Base-by-base conservation (phyloP, 306 rosid genomes). In the Cicer judaicum region DNA sequence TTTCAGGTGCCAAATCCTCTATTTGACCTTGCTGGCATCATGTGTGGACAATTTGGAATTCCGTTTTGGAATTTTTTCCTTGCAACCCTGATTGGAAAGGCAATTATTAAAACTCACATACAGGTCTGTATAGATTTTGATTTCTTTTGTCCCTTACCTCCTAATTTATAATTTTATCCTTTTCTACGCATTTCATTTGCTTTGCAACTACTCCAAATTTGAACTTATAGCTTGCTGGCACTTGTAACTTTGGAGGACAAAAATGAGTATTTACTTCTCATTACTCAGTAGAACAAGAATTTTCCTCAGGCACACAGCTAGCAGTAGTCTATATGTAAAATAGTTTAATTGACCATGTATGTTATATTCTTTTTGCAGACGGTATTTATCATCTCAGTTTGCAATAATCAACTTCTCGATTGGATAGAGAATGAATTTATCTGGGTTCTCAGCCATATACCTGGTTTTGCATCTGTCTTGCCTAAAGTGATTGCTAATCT, bases 11-110 rank as follows among this genome's bases (percentile, higher is more conserved):
- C 99, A 56, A 95, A 95, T 87, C 99, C 99, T 81, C 86, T 95
- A 63, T 95, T 95, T 82, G 99, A 92, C 89, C 91, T 95, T 65
- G 99, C 99, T 64, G 99, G 99, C 86, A 95, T 95, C 78, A 90
- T 95, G 99, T 95, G 99, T 82, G 99, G 99, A 77, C 99, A 95
- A 88, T 92, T 90, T 79, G 96, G 98, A 41, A 77, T 90, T 81
- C 87, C 99, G 6, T 95, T 95, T 74, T 90, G 98, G 98, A 78
- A 89, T 62, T 92, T 95, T 72, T 95, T 95, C 66, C 84, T 89
- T 16, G 89, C 98, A 70, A 95, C 99, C 44, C 76, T 90, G 87
- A 81, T 90, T 74, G 99, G 99, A 80, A 95, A 95, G 84, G 99
- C 99, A 74, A 47, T 95, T 72, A 85, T 95, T 73, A 95, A 95